Evolutionary conservation across 495 filamentous ascomycete genomes (phyloP), one percentile per base, ranked within the genome.

Genomic region (Aspergillus hancockii): DNA sequence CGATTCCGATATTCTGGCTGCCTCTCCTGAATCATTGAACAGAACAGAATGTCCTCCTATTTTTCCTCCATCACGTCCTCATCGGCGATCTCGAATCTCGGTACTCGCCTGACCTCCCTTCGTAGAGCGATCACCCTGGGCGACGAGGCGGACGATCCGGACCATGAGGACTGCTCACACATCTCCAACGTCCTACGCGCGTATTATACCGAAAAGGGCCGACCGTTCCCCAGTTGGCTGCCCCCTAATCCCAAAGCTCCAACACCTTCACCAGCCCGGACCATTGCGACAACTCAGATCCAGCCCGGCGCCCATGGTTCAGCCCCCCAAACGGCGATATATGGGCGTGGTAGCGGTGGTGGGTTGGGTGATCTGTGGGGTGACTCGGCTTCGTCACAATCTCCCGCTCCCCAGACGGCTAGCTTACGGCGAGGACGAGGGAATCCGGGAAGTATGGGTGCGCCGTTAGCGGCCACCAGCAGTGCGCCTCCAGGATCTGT

Each of bases 121-220:
- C 90, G 91, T 58, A 85, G 88, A 36, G 87, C 85, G 31, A 87
- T 94, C 71, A 87, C 92, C 55, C 81, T 86, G 66, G 93, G 95
- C 71, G 82, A 86, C 57, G 93, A 96, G 76, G 90, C 90, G 28
- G 78, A 81, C 65, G 78, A 82, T 65, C 79, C 81, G 61, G 93
- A 97, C 67, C 94, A 91, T 57, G 92, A 95, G 76, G 92, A 97
- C 75, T 89, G 94, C 78, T 93, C 92, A 1, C 92, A 97, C 76
- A 87, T 98, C 68, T 93, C 90, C 75, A 89, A 93, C 68, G 93
- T 96, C 14, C 86, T 98, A n/a, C 89, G 94, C 53, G 89, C 86
- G 57, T 96, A 98, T 81, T 98, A 98, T 78, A 85, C 77, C 36
- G 94, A 98, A 69, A 95, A 95, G 65, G 87, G 87, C 61, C 85